These are phyloP conservation scores for Ananas comosus DNA, from an alignment of 176 grass and related monocot species.

Conservation along the genomic window DNA sequence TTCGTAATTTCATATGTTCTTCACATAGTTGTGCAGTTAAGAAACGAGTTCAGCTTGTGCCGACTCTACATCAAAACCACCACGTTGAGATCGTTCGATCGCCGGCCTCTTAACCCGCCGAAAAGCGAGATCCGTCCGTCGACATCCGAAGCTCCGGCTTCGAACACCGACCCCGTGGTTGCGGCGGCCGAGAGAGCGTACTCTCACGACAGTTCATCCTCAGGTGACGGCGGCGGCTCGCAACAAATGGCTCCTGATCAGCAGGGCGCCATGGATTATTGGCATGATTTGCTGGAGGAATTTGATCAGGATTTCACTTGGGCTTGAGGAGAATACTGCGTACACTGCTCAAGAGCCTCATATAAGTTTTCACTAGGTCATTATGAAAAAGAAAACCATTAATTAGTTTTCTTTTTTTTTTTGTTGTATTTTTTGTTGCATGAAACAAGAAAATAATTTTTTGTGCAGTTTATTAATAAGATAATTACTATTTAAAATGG, in stretches of 20 bases:
- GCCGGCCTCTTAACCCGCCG: slow-evolving; percentile 30
- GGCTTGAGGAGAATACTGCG: too few species aligned
- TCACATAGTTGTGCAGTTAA: slow-evolving; percentile 22
- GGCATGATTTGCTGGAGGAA: slow-evolving; percentile 5
- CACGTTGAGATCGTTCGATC: slow-evolving; percentile 52
- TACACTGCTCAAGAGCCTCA: too few species aligned
- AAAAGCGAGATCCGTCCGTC: not conserved
- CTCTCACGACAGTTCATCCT: slow-evolving; percentile 2
- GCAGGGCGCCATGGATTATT: not conserved
- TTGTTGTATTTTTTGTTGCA: too few species aligned
- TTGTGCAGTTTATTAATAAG: too few species aligned
- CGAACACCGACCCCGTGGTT: not conserved
- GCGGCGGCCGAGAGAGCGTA: not conserved
- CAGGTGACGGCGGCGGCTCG: not conserved
- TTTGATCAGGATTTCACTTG: slow-evolving; percentile 20
- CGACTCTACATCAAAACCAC: slow-evolving; percentile 53
- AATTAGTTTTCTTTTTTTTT: too few species aligned
- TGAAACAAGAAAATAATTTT: too few species aligned
- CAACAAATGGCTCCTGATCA: too few species aligned
- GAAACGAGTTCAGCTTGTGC: slow-evolving; percentile 62
- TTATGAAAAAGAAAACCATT: too few species aligned
- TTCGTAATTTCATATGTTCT: not conserved
- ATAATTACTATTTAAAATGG: too few species aligned
- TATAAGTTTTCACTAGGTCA: too few species aligned
- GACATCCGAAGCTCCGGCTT: not conserved